Base-by-base conservation (phyloP, 1,139 yeast species). In the Keqinozyma sinolaborantium region DNA sequence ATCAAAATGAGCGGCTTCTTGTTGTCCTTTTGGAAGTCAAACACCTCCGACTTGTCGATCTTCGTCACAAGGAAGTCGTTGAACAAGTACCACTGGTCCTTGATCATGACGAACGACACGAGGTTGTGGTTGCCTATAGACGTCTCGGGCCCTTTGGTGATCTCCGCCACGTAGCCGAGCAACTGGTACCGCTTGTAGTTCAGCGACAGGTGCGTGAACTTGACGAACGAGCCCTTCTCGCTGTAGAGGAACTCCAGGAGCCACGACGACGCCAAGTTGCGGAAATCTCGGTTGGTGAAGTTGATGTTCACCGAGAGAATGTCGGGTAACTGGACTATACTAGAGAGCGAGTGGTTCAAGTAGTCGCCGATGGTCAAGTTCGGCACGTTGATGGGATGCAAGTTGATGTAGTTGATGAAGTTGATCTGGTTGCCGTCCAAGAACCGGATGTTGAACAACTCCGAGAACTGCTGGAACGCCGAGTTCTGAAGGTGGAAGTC, bases 11-110 rank as follows among this genome's bases (percentile, higher is more conserved):
- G 79, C 0, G 97, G 95, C 24, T 78, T 77, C 51, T 92, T 94
- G 95, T 97, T 90, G 58, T 79, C 65, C 28, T 69, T 68, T 1
- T 79, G 64, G 33, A 88, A 64, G 50, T 87, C 77, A 33, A 87
- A 67, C 0, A 77, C 84, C 30, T 81, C 88, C 32, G 82, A 88
- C 42, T 81, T 85, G 1, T 82, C 70, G 1, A 94, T 70, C 15
- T 80, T 81, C 53, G 79, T 75, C n/a, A 88, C 97, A 45, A 92
- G 63, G 56, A 90, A 94, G 56, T 94, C 97, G 51, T 94, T 94
- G 55, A 94, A 88, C 48, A 94, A 57, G 45, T 72, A 77, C 98
- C 99, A 94, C 33, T 67, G 67, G 31, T 65, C 70, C 11, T 56
- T 62, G n/a, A 77, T 63, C 33, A 71, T 70, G 5, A 77, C 67